phyloP scores from a whole-genome alignment of 495 filamentous ascomycete species.

The Xylaria acuta region DNA sequence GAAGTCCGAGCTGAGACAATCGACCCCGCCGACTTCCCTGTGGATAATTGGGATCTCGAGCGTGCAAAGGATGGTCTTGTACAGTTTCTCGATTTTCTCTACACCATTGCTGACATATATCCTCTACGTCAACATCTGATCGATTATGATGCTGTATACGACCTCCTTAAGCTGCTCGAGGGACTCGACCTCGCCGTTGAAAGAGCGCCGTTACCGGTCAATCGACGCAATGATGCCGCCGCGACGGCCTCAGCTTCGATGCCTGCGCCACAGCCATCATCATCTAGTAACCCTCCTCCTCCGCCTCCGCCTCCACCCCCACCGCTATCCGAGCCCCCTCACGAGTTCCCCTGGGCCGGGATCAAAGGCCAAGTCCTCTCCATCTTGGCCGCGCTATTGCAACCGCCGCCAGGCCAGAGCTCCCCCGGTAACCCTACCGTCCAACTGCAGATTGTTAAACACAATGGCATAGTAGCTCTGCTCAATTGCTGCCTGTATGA shows the following conservation, averaged over 20 bases:
- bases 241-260: constrained; percentile 41
- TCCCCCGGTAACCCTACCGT: constrained; percentile 76
- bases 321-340: constrained; percentile 76
- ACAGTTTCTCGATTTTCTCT: constrained; percentile 92
- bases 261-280: constrained; percentile 49
- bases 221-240: constrained; percentile 36
- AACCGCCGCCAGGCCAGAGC: constrained; percentile 55
- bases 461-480: constrained; percentile 84
- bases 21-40: constrained; percentile 78
- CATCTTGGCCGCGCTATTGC: constrained; percentile 81
- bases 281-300: constrained; percentile 49
- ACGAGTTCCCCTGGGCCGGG: constrained; percentile 91
- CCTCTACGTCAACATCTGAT: constrained; percentile 70
- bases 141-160: constrained; percentile 85
- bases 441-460: constrained; percentile 81
- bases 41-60: constrained; percentile 97
- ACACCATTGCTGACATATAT: constrained; percentile 79
- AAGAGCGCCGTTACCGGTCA: constrained; percentile 64
- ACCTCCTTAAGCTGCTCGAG: constrained; percentile 82
- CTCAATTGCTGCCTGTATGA: constrained; percentile 86
- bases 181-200: constrained; percentile 86
- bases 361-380: constrained; percentile 91
- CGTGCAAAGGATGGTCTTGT: constrained; percentile 82
- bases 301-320: constrained; percentile 60
- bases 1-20: constrained; percentile 67